Evolutionary conservation across 192 early-diverging fungal genomes (phyloP).

Genomic region (Linnemannia zychae): DNA sequence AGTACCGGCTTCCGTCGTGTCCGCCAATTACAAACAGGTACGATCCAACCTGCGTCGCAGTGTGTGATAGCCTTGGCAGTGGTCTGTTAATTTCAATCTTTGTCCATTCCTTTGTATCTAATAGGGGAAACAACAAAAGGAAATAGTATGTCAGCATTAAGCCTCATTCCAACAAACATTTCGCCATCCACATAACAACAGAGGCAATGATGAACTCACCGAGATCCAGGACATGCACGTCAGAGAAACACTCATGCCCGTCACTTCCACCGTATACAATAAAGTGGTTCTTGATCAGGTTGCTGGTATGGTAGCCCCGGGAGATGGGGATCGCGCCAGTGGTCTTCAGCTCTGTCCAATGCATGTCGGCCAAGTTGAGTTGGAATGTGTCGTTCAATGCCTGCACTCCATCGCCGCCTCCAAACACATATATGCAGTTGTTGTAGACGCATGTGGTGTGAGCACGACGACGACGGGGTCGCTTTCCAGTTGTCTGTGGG

Average conservation of each 20-base stretch:
- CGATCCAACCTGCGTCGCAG: slow-evolving; percentile 88
- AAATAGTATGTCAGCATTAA: neutral
- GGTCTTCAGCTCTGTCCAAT: slow-evolving; percentile 76
- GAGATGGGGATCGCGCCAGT: slow-evolving; percentile 74
- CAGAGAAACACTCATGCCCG: slow-evolving; percentile 83
- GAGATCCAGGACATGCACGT: slow-evolving; percentile 74
- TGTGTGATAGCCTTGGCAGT: slow-evolving; percentile 83
- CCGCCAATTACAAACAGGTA: slow-evolving; percentile 91
- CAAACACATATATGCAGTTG: slow-evolving; percentile 83
- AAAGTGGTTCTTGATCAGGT: slow-evolving; percentile 81
- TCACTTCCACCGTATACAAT: slow-evolving; percentile 92
- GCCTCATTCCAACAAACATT: neutral
- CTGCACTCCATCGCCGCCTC: slow-evolving; percentile 87
- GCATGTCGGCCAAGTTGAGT: slow-evolving; percentile 55
- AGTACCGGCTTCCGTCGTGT: slow-evolving; percentile 87
- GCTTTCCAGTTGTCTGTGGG: slow-evolving; percentile 64
- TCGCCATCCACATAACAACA: neutral
- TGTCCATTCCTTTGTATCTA: slow-evolving; percentile 68
- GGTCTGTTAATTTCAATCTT: slow-evolving; percentile 73
- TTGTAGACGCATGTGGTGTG: slow-evolving; percentile 87
- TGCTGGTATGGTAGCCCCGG: slow-evolving; percentile 90
- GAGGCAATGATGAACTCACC: slow-evolving; percentile 34
- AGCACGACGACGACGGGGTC: slow-evolving; percentile 79
- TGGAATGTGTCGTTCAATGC: slow-evolving; percentile 85
- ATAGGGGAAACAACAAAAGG: neutral